Evolutionary conservation across 1,284 basidiomycete genomes (phyloP), one percentile per base, ranked within the genome.

Genomic region (Xerocomus amazonicus): DNA sequence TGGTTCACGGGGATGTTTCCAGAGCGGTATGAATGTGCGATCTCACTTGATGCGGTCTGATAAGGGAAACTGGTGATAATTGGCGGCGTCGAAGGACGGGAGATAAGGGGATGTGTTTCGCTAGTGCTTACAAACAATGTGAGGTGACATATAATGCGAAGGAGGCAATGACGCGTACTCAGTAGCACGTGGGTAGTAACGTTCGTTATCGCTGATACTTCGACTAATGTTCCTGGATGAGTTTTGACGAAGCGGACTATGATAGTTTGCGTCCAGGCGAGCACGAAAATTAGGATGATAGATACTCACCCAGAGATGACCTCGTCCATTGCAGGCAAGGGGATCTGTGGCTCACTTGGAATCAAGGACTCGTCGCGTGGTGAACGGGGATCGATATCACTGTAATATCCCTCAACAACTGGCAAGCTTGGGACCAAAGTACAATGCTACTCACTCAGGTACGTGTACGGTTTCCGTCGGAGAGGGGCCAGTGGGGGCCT

Each of bases 81-180:
- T 1, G 47, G 58, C 7, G 67, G 67, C 1, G 67, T 68, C 14
- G 56, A 12, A 1, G 65, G 62, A 9, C 60, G 57, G 6, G 56
- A 63, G 33, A 74, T 60, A 14, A 74, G 60, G 0, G 73, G 73
- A n/a, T 61, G 60, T 9, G 70, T 66, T 56, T 74, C 73, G 43
- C 73, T 74, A 41, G 45, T 14, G 14, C 6, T 16, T 19, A 34
- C 26, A 2, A n/a, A 31, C 31, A 6, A 23, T 1, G 16, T 59
- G 16, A 66, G 50, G 31, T 13, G 9, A 39, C 3, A 19, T 43
- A 16, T 9, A 2, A 10, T 13, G 27, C 1, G n/a, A 1, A 9
- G 14, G 1, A 10, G 14, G 41, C 10, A 1, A n/a, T 4, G 27
- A 35, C 17, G 8, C 68, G 51, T 50, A 67, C 67, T 64, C 53